A percentile compares a stretch with the other conserved stretches of the same genome.
Conservation (phyloP, 257 asterid species). For the Perilla frutescens region DNA sequence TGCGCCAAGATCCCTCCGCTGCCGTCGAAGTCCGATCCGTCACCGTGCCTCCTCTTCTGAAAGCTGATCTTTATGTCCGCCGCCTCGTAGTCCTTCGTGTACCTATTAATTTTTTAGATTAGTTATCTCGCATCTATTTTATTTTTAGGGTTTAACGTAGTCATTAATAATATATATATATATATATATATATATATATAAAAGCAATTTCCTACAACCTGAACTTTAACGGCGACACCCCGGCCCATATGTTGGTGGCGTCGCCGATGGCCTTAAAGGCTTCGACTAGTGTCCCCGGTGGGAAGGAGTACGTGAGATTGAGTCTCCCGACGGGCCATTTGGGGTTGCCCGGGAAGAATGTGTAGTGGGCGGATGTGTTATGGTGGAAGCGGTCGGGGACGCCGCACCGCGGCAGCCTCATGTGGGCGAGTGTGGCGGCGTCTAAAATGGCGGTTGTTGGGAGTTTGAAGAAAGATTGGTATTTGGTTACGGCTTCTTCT, state of each 20-base stretch:
- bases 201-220: background rate
- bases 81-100: background rate
- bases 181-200: no score
- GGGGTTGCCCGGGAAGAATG: slow-evolving; percentile 32
- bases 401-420: slow-evolving; percentile 39
- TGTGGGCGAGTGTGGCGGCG: slow-evolving; percentile 17
- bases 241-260: slow-evolving; percentile 32
- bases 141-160: no score
- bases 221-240: slow-evolving; percentile 26
- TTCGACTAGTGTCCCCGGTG: background rate
- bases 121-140: no score
- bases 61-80: slow-evolving; percentile 43
- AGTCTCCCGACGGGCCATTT: slow-evolving; percentile 34
- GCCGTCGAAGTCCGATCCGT: slow-evolving; percentile 39
- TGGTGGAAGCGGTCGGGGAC: slow-evolving; percentile 8
- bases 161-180: no score
- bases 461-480: slow-evolving; percentile 36
- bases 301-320: slow-evolving; percentile 37
- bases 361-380: slow-evolving; percentile 1
- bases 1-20: slow-evolving; percentile 37
- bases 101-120: no score
- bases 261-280: background rate
- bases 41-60: slow-evolving; percentile 31
- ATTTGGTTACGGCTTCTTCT: slow-evolving; percentile 27
- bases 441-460: slow-evolving; percentile 27